Evolutionary conservation across 495 filamentous ascomycete species (phyloP).

Genomic region (Lasiosphaeris hirsuta): DNA sequence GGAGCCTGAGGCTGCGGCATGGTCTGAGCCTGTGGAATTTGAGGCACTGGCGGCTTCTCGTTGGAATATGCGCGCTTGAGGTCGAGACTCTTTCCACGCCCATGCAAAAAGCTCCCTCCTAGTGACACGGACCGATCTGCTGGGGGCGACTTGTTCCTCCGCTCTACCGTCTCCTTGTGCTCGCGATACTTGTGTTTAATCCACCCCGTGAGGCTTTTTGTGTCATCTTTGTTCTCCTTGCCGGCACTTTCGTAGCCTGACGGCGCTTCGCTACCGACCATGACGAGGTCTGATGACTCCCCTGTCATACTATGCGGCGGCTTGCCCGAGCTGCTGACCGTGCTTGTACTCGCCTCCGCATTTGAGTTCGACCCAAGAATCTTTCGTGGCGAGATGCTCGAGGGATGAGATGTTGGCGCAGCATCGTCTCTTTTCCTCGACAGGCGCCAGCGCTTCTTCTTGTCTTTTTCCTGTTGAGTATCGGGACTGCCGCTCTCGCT

Average conservation of each 20-base stretch:
- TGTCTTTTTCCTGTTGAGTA: slow-evolving; percentile 61
- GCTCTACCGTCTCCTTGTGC: slow-evolving; percentile 63
- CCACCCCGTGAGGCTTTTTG: slow-evolving; percentile 75
- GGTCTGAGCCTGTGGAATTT: too few species aligned
- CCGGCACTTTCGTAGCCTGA: slow-evolving; percentile 38
- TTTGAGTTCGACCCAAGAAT: slow-evolving; percentile 56
- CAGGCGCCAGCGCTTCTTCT: slow-evolving; percentile 72
- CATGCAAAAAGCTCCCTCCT: slow-evolving; percentile 23
- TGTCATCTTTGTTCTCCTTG: slow-evolving; percentile 52
- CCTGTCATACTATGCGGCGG: slow-evolving; percentile 54
- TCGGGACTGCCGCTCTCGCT: slow-evolving; percentile 38
- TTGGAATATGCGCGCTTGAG: slow-evolving; percentile 29
- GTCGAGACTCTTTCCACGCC: slow-evolving; percentile 43
- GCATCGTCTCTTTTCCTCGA: slow-evolving; percentile 59
- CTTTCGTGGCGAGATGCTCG: slow-evolving; percentile 46
- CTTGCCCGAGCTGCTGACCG: slow-evolving; percentile 58
- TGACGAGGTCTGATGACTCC: slow-evolving; percentile 47
- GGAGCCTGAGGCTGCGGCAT: background rate
- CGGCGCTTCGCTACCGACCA: slow-evolving; percentile 33
- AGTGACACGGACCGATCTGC: slow-evolving; percentile 28
- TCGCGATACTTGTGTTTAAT: slow-evolving; percentile 81
- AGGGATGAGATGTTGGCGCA: slow-evolving; percentile 25
- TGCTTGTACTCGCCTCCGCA: slow-evolving; percentile 66
- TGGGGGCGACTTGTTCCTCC: slow-evolving; percentile 46
- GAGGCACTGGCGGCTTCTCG: slow-evolving; percentile 24